Conservation (phyloP, 2,329 filamentous ascomycete genomes). For the Fusarium burgessii region DNA sequence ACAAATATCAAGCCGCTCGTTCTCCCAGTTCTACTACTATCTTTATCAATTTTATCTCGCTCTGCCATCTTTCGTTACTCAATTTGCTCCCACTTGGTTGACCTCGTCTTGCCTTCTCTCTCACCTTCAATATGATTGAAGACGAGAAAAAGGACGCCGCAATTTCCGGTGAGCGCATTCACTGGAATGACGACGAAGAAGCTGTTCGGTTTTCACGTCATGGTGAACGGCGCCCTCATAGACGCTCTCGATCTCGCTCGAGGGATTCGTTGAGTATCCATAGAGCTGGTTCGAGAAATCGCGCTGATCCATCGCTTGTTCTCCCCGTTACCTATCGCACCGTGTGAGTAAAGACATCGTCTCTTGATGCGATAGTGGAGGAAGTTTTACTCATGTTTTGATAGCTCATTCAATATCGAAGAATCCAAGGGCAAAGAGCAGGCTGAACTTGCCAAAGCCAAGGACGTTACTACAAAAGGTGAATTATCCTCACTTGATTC, state of each 20-base stretch:
- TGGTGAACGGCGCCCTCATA: background rate
- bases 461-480: slow-evolving; percentile 3
- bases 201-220: background rate
- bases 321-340: slow-evolving; percentile 8
- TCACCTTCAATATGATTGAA: background rate
- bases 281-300: background rate
- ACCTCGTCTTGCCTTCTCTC: background rate
- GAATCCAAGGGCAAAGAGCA: slow-evolving; percentile 22
- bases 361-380: fast-evolving
- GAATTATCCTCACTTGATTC: fast-evolving
- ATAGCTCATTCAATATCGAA: slow-evolving; percentile 8
- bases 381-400: background rate
- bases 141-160: background rate
- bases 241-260: background rate
- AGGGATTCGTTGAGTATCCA: slow-evolving; percentile 10
- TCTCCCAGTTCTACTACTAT: background rate
- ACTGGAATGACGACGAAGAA: slow-evolving; percentile 14
- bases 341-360: fast-evolving
- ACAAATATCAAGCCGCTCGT: background rate
- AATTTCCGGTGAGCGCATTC: slow-evolving; percentile 4
- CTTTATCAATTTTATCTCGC: no score
- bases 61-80: no score
- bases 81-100: no score
- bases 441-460: background rate
- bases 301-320: slow-evolving; percentile 5